phyloP scores from a whole-genome alignment of 768 basidiomycete species.

The Russula emetica region DNA sequence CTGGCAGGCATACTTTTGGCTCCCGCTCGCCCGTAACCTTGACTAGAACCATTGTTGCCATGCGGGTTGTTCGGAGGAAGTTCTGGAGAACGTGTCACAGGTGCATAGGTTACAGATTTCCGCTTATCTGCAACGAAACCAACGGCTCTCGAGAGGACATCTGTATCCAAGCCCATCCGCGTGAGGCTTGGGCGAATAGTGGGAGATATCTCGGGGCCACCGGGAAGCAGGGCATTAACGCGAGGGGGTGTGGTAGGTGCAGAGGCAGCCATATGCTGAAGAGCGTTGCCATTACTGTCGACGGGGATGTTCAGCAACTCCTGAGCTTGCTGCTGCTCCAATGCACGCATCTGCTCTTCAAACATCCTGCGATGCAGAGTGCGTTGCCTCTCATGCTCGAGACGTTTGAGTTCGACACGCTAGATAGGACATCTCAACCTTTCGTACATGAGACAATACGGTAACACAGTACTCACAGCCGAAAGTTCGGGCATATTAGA shows the following conservation, averaged over 20 bases:
- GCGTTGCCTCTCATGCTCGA: constrained; percentile 88
- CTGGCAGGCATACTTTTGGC: constrained; percentile 94
- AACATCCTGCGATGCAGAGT: constrained; percentile 81
- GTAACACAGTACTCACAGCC: constrained; percentile 52
- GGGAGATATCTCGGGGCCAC: constrained; percentile 43
- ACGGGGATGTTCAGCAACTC: constrained; percentile 75
- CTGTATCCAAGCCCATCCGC: constrained; percentile 49
- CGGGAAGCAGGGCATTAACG: constrained; percentile 64
- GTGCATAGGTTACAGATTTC: constrained; percentile 83
- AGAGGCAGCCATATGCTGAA: constrained; percentile 79
- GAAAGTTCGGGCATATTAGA: constrained; percentile 85
- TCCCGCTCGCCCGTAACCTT: constrained; percentile 59
- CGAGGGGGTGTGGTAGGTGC: constrained; percentile 87
- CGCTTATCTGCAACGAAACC: constrained; percentile 70
- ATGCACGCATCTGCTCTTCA: constrained; percentile 92
- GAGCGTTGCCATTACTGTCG: constrained; percentile 46
- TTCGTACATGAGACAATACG: constrained; percentile 13
- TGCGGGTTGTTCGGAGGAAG: constrained; percentile 34
- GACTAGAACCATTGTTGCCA: constrained; percentile 41
- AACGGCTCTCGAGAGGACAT: constrained; percentile 63
- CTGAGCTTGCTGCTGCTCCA: constrained; percentile 88
- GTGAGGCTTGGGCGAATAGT: constrained; percentile 42
- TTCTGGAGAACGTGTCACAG: constrained; percentile 71
- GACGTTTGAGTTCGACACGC: constrained; percentile 87
- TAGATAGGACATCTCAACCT: constrained; percentile 32